Evolutionary conservation across 768 basidiomycete genomes (phyloP).

Genomic region (Amanita thiersii): DNA sequence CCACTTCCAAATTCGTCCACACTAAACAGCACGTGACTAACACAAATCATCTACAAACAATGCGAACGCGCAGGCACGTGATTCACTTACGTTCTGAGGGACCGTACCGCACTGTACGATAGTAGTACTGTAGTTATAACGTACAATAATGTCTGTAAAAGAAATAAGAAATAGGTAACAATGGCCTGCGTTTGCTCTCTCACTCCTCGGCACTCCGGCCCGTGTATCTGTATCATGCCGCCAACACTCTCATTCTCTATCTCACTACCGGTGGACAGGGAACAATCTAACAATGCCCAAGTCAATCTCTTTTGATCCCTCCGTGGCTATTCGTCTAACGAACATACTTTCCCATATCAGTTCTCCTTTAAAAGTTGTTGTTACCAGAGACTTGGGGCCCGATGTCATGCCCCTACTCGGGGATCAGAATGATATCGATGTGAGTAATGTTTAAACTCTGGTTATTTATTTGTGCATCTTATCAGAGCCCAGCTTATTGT

Average conservation of each 20-base stretch:
- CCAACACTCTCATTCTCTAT: no score
- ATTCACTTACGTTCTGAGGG: no score
- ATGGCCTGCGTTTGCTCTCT: no score
- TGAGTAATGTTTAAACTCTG: slow-evolving; percentile 15
- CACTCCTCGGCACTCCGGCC: no score
- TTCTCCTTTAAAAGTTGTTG: slow-evolving; percentile 35
- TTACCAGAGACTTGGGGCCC: slow-evolving; percentile 53
- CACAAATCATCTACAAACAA: slow-evolving; percentile 23
- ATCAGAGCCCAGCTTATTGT: slow-evolving; percentile 23
- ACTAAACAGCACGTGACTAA: slow-evolving; percentile 37
- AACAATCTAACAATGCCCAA: no score
- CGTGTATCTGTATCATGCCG: no score
- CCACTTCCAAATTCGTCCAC: slow-evolving; percentile 17
- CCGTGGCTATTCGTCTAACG: slow-evolving; percentile 16
- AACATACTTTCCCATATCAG: slow-evolving; percentile 13
- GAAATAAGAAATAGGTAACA: no score
- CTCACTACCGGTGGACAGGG: no score
- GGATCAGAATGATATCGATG: slow-evolving; percentile 46
- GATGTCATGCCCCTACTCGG: slow-evolving; percentile 53
- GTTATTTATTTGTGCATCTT: neutral
- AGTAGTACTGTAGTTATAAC: no score
- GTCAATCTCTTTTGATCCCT: no score
- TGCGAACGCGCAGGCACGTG: slow-evolving; percentile 27
- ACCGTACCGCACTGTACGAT: no score
- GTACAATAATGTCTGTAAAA: no score